These are phyloP conservation scores for Linnemannia exigua DNA, from an alignment of 192 early-diverging fungal species.

Conservation along the genomic window DNA sequence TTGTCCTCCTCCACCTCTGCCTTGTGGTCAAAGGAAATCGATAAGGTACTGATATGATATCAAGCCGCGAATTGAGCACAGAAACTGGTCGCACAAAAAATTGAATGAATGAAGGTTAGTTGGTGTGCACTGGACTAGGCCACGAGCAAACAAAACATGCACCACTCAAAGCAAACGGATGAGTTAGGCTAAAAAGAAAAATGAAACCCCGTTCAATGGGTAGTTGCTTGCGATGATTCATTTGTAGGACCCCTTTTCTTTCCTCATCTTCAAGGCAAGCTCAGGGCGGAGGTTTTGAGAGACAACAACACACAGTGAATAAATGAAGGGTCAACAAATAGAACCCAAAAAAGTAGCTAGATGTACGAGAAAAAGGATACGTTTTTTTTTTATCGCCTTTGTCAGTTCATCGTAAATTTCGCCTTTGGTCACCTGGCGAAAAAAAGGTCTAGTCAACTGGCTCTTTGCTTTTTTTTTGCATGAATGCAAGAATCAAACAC, in stretches of 20 bases:
- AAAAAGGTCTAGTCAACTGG: background rate
- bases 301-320: background rate
- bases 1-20: too few species aligned
- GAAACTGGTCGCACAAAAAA: background rate
- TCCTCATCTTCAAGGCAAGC: too few species aligned
- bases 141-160: background rate
- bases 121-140: background rate
- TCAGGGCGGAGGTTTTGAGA: too few species aligned
- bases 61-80: background rate
- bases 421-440: background rate
- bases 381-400: background rate
- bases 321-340: background rate
- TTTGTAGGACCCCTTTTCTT: too few species aligned
- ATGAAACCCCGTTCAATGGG: too few species aligned
- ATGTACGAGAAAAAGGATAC: background rate
- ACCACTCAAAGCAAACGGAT: too few species aligned
- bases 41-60: constrained; percentile 5
- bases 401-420: background rate
- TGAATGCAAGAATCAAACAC: background rate
- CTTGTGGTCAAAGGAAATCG: background rate
- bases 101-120: background rate
- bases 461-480: background rate
- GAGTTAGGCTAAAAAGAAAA: too few species aligned
- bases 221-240: too few species aligned
- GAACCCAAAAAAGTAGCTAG: background rate